Evolutionary conservation across 202 grass and related monocot genomes (phyloP).

Genomic region (Schoenoplectus tabernaemontani): DNA sequence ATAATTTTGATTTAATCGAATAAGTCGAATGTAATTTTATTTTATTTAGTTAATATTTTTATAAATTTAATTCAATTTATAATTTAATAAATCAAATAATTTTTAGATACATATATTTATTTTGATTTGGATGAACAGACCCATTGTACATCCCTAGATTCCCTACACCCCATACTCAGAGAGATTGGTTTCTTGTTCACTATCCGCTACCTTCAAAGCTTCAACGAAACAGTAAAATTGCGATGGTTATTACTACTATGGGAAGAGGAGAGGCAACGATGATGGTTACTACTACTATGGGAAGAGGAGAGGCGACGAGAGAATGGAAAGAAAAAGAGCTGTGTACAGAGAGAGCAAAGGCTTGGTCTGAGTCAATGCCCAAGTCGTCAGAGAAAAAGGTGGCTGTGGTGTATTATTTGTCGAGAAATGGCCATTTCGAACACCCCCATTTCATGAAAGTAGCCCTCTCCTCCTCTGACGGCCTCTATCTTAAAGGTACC

Average conservation of each 20-base stretch:
- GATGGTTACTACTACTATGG: too few species aligned
- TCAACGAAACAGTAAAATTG: not conserved
- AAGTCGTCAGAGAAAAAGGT: conserved; percentile 22
- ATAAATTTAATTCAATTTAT: too few species aligned
- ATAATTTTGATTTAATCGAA: too few species aligned
- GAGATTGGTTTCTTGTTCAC: not conserved
- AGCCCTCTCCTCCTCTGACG: conserved; percentile 24
- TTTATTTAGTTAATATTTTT: too few species aligned
- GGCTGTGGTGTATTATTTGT: conserved; percentile 75
- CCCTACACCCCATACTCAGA: too few species aligned
- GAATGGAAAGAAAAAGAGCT: conserved; percentile 15
- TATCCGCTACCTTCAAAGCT: not conserved
- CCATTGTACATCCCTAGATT: too few species aligned
- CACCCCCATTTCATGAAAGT: conserved; percentile 83
- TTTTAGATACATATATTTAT: too few species aligned
- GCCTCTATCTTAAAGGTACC: conserved; percentile 46
- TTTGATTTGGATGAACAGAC: too few species aligned
- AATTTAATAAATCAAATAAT: too few species aligned
- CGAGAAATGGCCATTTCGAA: conserved; percentile 60
- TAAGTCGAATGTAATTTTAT: too few species aligned
- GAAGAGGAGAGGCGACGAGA: too few species aligned
- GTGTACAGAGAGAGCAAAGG: conserved; percentile 49
- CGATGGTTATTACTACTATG: conserved; percentile 2
- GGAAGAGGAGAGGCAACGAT: conserved; percentile 11
- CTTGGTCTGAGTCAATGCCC: conserved; percentile 45